Evolutionary conservation across 306 rosid species (phyloP).

Genomic region (Cucurbita moschata): DNA sequence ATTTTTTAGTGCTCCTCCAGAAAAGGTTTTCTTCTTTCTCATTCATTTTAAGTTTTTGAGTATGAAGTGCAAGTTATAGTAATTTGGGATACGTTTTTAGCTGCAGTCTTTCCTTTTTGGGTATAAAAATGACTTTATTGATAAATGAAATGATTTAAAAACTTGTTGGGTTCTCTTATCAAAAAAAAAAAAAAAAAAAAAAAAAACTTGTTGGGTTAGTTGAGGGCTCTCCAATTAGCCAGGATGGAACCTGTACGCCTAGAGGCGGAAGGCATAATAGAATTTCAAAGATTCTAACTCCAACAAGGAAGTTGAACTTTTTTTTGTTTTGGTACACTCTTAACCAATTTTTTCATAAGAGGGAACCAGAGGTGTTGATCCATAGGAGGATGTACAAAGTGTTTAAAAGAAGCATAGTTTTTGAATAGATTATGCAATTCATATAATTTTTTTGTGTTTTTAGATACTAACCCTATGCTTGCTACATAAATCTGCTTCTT

Average conservation of each 20-base stretch:
- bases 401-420: background rate
- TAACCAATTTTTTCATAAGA: background rate
- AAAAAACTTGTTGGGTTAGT: background rate
- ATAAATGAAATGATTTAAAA: background rate
- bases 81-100: background rate
- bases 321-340: background rate
- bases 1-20: slow-evolving; percentile 19
- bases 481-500: background rate
- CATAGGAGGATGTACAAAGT: background rate
- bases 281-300: background rate
- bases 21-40: slow-evolving; percentile 31
- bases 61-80: background rate
- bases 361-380: background rate
- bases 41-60: background rate
- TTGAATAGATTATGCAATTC: background rate
- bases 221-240: background rate
- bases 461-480: background rate
- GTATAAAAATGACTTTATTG: background rate
- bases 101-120: background rate
- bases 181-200: too few species aligned
- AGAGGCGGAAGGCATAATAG: background rate
- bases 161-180: too few species aligned
- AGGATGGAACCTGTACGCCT: background rate
- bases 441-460: too few species aligned
- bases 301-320: background rate